Percentiles rank a stretch among this genome's conserved stretches.
Conservation (phyloP, 75 land plant species). For the Sequoia sempervirens region DNA sequence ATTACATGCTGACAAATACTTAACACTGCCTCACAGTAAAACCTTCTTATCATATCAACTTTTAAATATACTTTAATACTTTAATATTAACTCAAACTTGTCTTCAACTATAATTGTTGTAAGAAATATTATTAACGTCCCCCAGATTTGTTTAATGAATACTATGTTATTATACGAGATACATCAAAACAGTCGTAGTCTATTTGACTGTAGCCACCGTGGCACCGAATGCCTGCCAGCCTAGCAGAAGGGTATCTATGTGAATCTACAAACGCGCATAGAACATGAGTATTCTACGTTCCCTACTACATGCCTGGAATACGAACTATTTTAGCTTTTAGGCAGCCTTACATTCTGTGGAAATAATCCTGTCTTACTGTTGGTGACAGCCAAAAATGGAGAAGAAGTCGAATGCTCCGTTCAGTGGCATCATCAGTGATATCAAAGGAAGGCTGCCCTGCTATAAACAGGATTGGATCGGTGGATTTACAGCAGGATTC, state of each 20-base stretch:
- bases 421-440: constrained; percentile 63
- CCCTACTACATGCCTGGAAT: background rate
- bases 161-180: too few relatives aligned
- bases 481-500: constrained; percentile 58
- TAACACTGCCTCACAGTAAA: too few relatives aligned
- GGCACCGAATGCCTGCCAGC: background rate
- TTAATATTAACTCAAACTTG: too few relatives aligned
- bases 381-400: background rate
- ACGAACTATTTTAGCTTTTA: background rate
- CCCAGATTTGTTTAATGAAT: too few relatives aligned
- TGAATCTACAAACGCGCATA: background rate
- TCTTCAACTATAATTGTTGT: too few relatives aligned
- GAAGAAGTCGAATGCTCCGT: constrained; percentile 27
- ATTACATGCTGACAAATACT: too few relatives aligned
- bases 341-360: background rate
- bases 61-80: too few relatives aligned
- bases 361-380: constrained; percentile 14
- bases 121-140: too few relatives aligned
- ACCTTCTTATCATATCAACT: too few relatives aligned
- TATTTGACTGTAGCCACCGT: background rate
- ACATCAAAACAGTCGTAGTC: too few relatives aligned
- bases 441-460: constrained; percentile 60
- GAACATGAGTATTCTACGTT: background rate
- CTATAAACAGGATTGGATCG: constrained; percentile 82
- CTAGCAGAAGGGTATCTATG: background rate